phyloP scores from a whole-genome alignment of 23 red algal genomes.

The Pyropia haitanensis region DNA sequence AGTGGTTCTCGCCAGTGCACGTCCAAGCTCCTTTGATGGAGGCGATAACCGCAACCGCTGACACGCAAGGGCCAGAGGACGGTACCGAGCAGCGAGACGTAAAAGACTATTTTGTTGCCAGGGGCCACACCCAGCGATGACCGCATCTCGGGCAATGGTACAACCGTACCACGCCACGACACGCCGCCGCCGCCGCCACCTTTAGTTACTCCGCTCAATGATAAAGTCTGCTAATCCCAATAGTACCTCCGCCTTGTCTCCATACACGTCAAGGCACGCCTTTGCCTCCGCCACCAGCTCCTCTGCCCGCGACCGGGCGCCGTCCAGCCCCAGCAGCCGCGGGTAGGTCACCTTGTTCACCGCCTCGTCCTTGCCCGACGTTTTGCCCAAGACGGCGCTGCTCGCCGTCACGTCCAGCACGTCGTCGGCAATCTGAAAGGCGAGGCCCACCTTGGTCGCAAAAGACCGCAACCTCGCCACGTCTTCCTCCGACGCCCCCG shows the following conservation, averaged over 20 bases:
- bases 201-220: slow-evolving; percentile 73
- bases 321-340: slow-evolving; percentile 79
- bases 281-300: slow-evolving; percentile 71
- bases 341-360: slow-evolving; percentile 91
- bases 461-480: slow-evolving; percentile 54
- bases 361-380: slow-evolving; percentile 87
- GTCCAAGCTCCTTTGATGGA: no score
- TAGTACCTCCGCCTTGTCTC: slow-evolving; percentile 35
- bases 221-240: slow-evolving; percentile 88
- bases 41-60: no score
- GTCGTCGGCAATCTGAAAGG: slow-evolving; percentile 98
- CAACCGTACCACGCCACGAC: no score
- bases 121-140: no score
- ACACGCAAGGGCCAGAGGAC: no score
- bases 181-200: background rate
- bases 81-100: no score
- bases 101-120: no score
- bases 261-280: slow-evolving; percentile 52
- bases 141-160: no score
- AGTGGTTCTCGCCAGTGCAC: no score
- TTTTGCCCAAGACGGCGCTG: slow-evolving; percentile 84
- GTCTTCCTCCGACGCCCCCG: slow-evolving; percentile 70
- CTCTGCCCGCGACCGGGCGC: slow-evolving; percentile 39
- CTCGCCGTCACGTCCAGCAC: slow-evolving; percentile 83
- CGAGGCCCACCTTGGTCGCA: slow-evolving; percentile 88